Conservation (phyloP, 352 stramenopile genomes). For the Phytophthora rubi region DNA sequence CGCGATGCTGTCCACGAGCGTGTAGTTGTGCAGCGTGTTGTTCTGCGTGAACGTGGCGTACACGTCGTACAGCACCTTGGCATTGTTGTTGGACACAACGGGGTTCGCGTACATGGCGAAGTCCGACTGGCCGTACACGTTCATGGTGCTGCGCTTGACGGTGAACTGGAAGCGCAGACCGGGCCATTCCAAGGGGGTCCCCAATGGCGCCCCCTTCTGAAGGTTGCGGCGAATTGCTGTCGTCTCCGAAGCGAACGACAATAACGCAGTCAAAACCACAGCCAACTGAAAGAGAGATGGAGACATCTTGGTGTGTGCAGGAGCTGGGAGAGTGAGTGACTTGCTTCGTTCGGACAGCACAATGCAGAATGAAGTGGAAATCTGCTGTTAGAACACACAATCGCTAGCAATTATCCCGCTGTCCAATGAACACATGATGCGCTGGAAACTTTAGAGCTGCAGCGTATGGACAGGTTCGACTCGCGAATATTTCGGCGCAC, state of each 20-base stretch:
- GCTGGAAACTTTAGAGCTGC: neutral
- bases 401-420: neutral
- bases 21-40: slow-evolving; percentile 35
- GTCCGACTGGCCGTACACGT: slow-evolving; percentile 31
- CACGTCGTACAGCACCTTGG: slow-evolving; percentile 42
- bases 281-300: slow-evolving; percentile 2
- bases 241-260: slow-evolving; percentile 3
- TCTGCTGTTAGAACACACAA: neutral
- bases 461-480: neutral
- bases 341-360: slow-evolving; percentile 1
- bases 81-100: slow-evolving; percentile 21
- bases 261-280: slow-evolving; percentile 7
- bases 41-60: slow-evolving; percentile 28
- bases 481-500: slow-evolving; percentile 1
- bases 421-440: neutral
- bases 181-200: slow-evolving; percentile 26
- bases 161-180: slow-evolving; percentile 38
- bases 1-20: slow-evolving; percentile 33
- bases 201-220: slow-evolving; percentile 10
- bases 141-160: slow-evolving; percentile 36
- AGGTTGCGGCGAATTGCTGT: slow-evolving; percentile 9
- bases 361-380: slow-evolving; percentile 3
- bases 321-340: neutral
- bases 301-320: slow-evolving; percentile 4
- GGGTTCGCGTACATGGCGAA: slow-evolving; percentile 45